Evolutionary conservation across 2,329 filamentous ascomycete genomes (phyloP), one percentile per base, ranked within the genome.

Genomic region (Graphiopsis chlorocephala): DNA sequence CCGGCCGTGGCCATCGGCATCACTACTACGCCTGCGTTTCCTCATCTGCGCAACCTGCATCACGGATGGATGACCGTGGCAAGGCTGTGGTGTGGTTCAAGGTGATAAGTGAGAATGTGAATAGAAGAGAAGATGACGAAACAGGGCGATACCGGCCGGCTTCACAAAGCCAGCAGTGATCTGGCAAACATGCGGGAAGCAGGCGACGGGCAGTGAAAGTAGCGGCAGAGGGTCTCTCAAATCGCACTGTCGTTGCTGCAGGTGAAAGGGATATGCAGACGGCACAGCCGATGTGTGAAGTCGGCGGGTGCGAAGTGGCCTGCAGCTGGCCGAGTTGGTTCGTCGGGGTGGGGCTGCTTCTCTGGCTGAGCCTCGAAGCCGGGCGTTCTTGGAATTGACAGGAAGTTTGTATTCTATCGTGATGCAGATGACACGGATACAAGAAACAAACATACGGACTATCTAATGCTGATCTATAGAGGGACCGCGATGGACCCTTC

Each of bases 1-100:
- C 26, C 28, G 12, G 25, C 15, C 35, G 7, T 28, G 53, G 11
- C 56, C 53, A 23, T 64, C 62, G 11, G 53, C 38, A 33, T 57
- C 62, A 55, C 47, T 59, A n/a, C 62, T 57, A 48, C 53, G 62
- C n/a, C 59, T 62, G 47, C 62, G 62, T 42, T 64, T 64, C 42
- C 62, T 33, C 20, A 48, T 26, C 20, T n/a, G 42, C 20, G 42
- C 42, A 35, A 20, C 47, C 28, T 50, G 33, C 62, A 64, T 64
- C 38, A 59, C 50, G 42, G 25, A 25, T 31, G 48, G 48, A 38
- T 33, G 23, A 14, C 29, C 28, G 48, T 28, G 31, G 59, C 47
- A 45, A 53, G 59, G 47, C 47, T 62, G 58, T 35, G 59, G 59
- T 38, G 28, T 26, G 31, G 20, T 17, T 35, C 29, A 53, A 42